Evolutionary conservation across 108 stramenopile genomes (phyloP), one percentile per base, ranked within the genome.

Genomic region (Cyclotella kingstonii): DNA sequence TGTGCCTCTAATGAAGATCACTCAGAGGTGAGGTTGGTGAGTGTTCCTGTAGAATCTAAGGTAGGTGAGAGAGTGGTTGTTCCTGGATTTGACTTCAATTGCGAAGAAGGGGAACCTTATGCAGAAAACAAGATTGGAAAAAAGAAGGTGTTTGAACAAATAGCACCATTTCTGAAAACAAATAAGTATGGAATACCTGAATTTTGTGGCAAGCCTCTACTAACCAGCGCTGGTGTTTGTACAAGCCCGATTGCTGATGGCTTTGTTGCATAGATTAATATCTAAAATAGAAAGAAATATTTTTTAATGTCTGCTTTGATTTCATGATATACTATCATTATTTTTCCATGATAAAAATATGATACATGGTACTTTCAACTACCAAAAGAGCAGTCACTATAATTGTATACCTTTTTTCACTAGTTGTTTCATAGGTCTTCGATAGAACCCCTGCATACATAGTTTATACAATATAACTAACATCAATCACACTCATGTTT

Each of bases 111-210:
- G 4, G 89, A 84, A 50, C 93, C 96, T 2, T 90, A 70, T 56
- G 77, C 91, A 0, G 97, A 98, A 54, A 93, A 96, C 48, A 95
- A 95, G 76, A 47, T 98, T 27, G 90, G 81, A 21, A 99, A 99
- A 86, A 98, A 99, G 86, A 99, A 99, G 77, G 83, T 97, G 9
- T 91, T 97, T 66, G 97, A 99, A 72, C 73, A 81, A 50, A 70
- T 98, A 52, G 95, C 96, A n/a, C 95, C 97, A 18, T 80, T 82
- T 64, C 70, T 99, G 34, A 64, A 81, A 23, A 96, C 96, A 6
- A 85, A 81, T 51, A 86, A 90, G 55, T 82, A 95, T 56, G 90
- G 93, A 11, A 72, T 86, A 1, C 87, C 92, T 14, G 83, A 84
- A 34, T 95, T 95, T 60, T 65, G 84, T 64, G 90, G 90, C 47